Conservation (phyloP, 2,329 filamentous ascomycete species). For the Arthroderma sp. region DNA sequence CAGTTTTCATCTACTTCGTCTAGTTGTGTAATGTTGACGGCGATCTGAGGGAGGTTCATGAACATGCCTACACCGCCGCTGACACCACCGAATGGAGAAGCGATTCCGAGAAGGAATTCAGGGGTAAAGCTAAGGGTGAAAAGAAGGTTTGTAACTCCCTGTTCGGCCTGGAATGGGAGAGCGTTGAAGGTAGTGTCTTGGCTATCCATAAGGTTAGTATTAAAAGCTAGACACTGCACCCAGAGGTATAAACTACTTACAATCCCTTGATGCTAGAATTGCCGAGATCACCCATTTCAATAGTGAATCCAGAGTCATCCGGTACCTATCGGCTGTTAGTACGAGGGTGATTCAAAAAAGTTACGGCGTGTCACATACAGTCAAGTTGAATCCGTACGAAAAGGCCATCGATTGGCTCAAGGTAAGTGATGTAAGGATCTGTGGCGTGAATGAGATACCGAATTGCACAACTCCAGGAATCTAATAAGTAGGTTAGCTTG, state of each 20-base stretch:
- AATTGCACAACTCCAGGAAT: constrained; percentile 13
- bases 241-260: constrained; percentile 12
- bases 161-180: constrained; percentile 11
- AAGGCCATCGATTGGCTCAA: constrained; percentile 10
- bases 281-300: constrained; percentile 8
- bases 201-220: constrained; percentile 4
- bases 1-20: constrained; percentile 13
- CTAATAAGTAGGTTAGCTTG: constrained; percentile 4
- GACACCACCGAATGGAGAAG: constrained; percentile 4
- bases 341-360: not conserved
- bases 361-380: constrained; percentile 4
- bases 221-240: not conserved
- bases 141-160: constrained; percentile 4
- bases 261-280: constrained; percentile 20
- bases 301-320: constrained; percentile 8
- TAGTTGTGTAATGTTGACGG: constrained; percentile 12
- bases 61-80: constrained; percentile 14
- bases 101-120: constrained; percentile 13
- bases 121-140: constrained; percentile 11
- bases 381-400: constrained; percentile 13
- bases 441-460: constrained; percentile 10
- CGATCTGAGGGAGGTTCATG: constrained; percentile 13
- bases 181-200: constrained; percentile 10
- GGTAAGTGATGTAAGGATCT: constrained; percentile 8
- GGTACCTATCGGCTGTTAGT: constrained; percentile 9